Base-by-base conservation (phyloP, 495 filamentous ascomycete genomes). In the Penicillium waksmanii region DNA sequence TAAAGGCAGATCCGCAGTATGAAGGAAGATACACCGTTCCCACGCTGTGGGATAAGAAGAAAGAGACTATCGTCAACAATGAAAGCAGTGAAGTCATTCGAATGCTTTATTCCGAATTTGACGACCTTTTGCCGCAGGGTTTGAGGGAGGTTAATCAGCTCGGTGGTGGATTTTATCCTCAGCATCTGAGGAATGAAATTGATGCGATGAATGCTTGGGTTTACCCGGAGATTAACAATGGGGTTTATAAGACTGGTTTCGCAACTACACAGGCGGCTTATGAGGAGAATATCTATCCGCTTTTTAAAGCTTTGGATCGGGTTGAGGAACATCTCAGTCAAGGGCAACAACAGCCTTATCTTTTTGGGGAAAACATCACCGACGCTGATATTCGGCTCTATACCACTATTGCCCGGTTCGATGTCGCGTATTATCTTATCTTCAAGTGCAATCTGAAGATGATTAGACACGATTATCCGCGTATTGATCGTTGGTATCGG, bases 61-160 rank as follows among this genome's bases (percentile, higher is more conserved):
- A 73, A 48, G 79, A 85, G 58, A 86, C 82, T 23, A 89, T 94
- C 58, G 91, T 94, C 57, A 93, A 83, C 72, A 96, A 96, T 61
- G 92, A 96, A 80, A 91, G 87, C 64, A 84, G 83, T 58, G 92
- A 96, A 79, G 91, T 96, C 62, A 85, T 95, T 56, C 73, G 89
- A 48, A 87, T 88, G 75, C 68, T 88, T 6, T 85, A 85, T 62
- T 72, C 77, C 23, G 85, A 80, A 58, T 89, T 90, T 61, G 81
- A 89, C 65, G 71, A 73, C 11, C 58, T 89, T 12, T 63, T 90
- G 10, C 84, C 86, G 0, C 75, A 81, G 44, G 60, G 72, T 11
- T 50, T 69, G 47, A 74, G 79, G 15, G 82, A 84, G 54, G 71
- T 66, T 10, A 76, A 76, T 52, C 77, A 74, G 53, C 75, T 73